Evolutionary conservation across 345 rosid genomes (phyloP).

Genomic region (Sonneratia caseolaris): DNA sequence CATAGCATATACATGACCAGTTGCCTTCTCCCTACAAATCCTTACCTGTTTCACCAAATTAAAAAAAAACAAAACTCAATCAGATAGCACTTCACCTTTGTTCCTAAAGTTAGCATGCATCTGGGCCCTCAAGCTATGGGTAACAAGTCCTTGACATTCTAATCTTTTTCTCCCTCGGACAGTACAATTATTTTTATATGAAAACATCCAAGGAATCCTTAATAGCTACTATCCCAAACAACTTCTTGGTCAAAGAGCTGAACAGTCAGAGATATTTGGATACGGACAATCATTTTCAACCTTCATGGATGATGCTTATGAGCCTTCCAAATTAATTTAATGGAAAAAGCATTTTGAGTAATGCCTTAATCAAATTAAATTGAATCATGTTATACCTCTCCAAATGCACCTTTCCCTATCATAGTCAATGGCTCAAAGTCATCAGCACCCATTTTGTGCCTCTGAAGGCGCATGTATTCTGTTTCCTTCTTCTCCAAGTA

Average conservation of each 20-base stretch:
- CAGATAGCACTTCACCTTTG: not conserved
- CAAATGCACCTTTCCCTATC: constrained; percentile 99
- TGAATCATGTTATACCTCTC: constrained; percentile 50
- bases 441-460: constrained; percentile 98
- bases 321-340: not conserved
- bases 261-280: not conserved
- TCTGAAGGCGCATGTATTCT: constrained; percentile 91
- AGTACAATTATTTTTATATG: not conserved
- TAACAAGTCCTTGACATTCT: not conserved
- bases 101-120: not conserved
- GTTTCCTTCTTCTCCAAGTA: constrained; percentile 92
- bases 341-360: no score
- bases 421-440: constrained; percentile 97
- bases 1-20: constrained; percentile 88
- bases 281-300: not conserved
- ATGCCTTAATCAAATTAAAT: not conserved
- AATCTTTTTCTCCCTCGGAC: not conserved
- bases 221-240: not conserved
- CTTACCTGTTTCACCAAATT: constrained; percentile 49
- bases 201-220: not conserved
- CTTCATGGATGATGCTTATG: not conserved
- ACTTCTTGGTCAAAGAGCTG: not conserved
- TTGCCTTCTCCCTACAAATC: constrained; percentile 75
- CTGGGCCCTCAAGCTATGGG: not conserved
- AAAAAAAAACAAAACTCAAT: not conserved